These are phyloP conservation scores for Dianthus caryophyllus DNA, from an alignment of 148 eudicot genomes.

Conservation along the genomic window DNA sequence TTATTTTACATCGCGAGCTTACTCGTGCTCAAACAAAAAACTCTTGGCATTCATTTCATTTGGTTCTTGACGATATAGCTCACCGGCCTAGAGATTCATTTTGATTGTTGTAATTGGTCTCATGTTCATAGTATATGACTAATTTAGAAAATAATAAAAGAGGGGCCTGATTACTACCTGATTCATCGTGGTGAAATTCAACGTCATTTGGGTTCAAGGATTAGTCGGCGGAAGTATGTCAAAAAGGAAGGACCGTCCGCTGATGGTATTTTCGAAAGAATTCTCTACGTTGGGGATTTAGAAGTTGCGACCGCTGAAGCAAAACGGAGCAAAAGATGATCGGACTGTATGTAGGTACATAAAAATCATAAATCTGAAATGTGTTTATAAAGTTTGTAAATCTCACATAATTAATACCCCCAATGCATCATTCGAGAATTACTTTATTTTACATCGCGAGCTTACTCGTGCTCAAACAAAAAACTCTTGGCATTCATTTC, in stretches of 20 bases:
- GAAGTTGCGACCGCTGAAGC: slow-evolving; percentile 60
- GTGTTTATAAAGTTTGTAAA: slow-evolving; percentile 13
- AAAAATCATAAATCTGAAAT: background rate
- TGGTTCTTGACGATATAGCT: too few relatives aligned
- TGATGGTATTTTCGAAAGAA: slow-evolving; percentile 52
- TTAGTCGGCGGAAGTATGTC: slow-evolving; percentile 9
- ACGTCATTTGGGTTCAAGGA: slow-evolving; percentile 61
- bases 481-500: too few relatives aligned
- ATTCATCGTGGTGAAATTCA: slow-evolving; percentile 65
- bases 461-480: too few relatives aligned
- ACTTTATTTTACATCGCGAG: too few relatives aligned
- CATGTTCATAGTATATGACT: too few relatives aligned
- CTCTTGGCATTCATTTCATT: too few relatives aligned
- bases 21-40: too few relatives aligned
- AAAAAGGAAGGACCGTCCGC: slow-evolving; percentile 22
- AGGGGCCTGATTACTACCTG: slow-evolving; percentile 65
- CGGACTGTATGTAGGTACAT: slow-evolving; percentile 14
- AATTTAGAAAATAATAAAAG: slow-evolving; percentile 74
- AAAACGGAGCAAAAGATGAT: slow-evolving; percentile 44
- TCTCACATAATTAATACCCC: background rate
- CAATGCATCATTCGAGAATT: slow-evolving; percentile 3
- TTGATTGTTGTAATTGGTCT: too few relatives aligned
- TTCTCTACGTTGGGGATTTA: slow-evolving; percentile 80
- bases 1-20: too few relatives aligned
- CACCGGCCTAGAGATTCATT: too few relatives aligned